These are phyloP conservation scores for Trichoderma pleuroti DNA, from an alignment of 2,329 filamentous ascomycete genomes.

Conservation along the genomic window DNA sequence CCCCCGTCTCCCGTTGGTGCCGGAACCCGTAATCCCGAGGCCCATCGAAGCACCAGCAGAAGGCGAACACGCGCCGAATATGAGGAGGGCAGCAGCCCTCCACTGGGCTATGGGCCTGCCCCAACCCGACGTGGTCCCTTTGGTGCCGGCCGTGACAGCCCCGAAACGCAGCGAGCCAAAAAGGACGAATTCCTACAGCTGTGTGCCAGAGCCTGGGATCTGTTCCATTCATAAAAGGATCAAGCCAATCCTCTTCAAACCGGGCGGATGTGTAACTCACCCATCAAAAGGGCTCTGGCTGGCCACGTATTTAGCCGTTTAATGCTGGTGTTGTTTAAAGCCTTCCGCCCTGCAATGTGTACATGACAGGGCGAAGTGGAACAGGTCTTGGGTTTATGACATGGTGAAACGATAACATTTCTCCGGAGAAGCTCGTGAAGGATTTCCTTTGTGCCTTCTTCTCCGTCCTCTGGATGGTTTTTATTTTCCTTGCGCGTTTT, in stretches of 20 bases:
- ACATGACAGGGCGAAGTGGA: neutral
- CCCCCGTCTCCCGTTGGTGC: constrained; percentile 75
- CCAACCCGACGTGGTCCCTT: constrained; percentile 65
- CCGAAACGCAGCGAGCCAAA: constrained; percentile 79
- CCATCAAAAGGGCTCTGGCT: neutral
- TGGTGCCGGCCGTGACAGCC: constrained; percentile 76
- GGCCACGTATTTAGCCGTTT: neutral
- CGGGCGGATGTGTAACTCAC: neutral
- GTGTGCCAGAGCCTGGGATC: constrained; percentile 89
- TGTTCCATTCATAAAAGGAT: constrained; percentile 82
- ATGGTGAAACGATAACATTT: constrained; percentile 6
- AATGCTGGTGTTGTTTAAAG: neutral
- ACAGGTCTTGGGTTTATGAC: neutral
- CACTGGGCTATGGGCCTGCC: constrained; percentile 70
- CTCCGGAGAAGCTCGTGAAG: neutral
- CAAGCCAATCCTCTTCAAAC: neutral
- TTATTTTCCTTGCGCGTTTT: neutral
- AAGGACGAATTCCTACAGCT: constrained; percentile 87
- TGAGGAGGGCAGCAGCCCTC: constrained; percentile 85
- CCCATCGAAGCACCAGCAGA: constrained; percentile 59
- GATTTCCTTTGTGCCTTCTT: neutral
- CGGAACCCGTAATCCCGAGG: constrained; percentile 45
- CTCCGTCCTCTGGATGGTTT: neutral
- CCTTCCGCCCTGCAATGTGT: neutral
- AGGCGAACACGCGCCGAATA: constrained; percentile 85